Conservation (phyloP, 2,329 filamentous ascomycete species). For the Nemania bipapillata region DNA sequence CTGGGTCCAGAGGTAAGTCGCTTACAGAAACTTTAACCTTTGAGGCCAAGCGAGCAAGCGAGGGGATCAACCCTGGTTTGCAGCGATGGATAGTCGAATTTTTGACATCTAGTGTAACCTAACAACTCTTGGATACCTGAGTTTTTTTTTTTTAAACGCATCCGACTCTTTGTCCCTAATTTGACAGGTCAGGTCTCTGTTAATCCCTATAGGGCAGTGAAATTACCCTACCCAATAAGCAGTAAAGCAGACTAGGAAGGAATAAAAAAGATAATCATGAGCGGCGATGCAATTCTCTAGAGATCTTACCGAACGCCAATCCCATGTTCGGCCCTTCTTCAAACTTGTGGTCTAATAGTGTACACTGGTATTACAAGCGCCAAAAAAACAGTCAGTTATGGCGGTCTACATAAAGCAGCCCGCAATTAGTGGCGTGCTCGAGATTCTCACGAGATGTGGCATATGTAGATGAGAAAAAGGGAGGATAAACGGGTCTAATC, state of each 20-base stretch:
- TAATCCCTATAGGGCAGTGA: too few species aligned
- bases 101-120: too few species aligned
- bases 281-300: constrained; percentile 38
- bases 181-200: too few species aligned
- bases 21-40: not conserved
- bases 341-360: constrained; percentile 27
- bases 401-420: not conserved
- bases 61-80: too few species aligned
- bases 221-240: too few species aligned
- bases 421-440: not conserved
- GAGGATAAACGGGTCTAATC: constrained; percentile 50
- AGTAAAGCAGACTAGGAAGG: not conserved
- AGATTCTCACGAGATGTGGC: constrained; percentile 1
- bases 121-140: too few species aligned
- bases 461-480: not conserved
- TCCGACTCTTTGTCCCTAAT: too few species aligned
- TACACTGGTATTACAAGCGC: constrained; percentile 33
- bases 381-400: not conserved
- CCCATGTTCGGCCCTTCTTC: constrained; percentile 25
- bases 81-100: too few species aligned
- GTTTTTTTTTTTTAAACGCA: too few species aligned
- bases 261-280: constrained; percentile 28
- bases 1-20: not conserved
- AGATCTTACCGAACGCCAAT: constrained; percentile 31
- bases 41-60: not conserved